Evolutionary conservation across 2,329 filamentous ascomycete genomes (phyloP), one percentile per base, ranked within the genome.

Genomic region (Pyrenochaeta sp.): DNA sequence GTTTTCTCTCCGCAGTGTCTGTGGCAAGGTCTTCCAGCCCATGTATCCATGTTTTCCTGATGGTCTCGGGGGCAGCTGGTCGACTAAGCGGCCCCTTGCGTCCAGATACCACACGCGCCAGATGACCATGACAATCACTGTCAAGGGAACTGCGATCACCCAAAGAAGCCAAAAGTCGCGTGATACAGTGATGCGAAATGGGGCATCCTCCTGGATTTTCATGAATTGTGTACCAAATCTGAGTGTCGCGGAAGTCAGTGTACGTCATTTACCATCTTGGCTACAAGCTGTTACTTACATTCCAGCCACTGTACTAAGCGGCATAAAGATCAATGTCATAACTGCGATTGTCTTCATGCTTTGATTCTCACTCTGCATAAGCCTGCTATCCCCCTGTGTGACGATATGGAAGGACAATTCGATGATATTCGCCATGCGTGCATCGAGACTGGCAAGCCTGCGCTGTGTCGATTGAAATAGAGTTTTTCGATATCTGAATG

Each of bases 331-430:
- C 15, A 80, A 56, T 1, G 78, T 80, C 54, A 78, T 66, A 7
- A 79, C 68, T 0, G 78, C 78, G 15, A 81, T 79, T 0, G 76
- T 78, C 60, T 79, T 79, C 78, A 81, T 80, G 11, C 75, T 77
- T 14, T 73, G 69, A 33, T 69, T 76, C 53, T 79, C 77, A 7
- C 69, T 61, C 43, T 73, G 66, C 61, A 78, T 68, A 3, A 72
- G 55, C 15, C 63, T 65, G 37, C 68, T 76, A 59, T 78, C 76
- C 17, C 64, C 65, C 54, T 77, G 75, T 3, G 73, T 75, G 17
- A 78, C 75, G 1, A 76, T 65, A 44, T 79, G 75, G 60, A 77
- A 79, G 0, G 73, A 68, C 41, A 78, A 62, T 45, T 74, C 70
- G 31, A 77, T 74, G 9, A 76, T 68, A 47, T 78, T 78, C 20